phyloP scores from a whole-genome alignment of 805 yeast genomes.

The Teunomyces gatunensis region DNA sequence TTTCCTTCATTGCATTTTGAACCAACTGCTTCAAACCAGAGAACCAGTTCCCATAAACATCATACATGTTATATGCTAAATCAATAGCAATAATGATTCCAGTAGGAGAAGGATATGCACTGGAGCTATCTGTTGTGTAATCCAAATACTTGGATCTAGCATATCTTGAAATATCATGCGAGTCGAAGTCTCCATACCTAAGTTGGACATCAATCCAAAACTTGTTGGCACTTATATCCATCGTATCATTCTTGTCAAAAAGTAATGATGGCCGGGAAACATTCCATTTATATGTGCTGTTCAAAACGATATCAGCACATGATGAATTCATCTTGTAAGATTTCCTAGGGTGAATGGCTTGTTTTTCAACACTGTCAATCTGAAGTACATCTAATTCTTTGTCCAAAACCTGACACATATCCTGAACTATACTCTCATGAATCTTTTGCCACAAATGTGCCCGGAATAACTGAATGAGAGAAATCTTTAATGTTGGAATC shows the following conservation, averaged over 20 bases:
- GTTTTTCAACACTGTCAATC: slow-evolving; percentile 83
- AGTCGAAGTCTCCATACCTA: slow-evolving; percentile 95
- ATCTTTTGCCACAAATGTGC: slow-evolving; percentile 99
- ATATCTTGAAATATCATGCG: slow-evolving; percentile 93
- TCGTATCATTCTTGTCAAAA: slow-evolving; percentile 64
- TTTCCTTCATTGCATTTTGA: slow-evolving; percentile 88
- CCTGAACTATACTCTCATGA: slow-evolving; percentile 93
- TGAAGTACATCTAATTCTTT: slow-evolving; percentile 79
- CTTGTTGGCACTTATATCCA: slow-evolving; percentile 59
- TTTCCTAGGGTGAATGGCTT: slow-evolving; percentile 93
- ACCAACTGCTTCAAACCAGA: slow-evolving; percentile 88
- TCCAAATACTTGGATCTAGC: slow-evolving; percentile 91
- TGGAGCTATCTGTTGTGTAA: slow-evolving; percentile 82
- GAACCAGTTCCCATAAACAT: slow-evolving; percentile 97
- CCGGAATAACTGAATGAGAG: slow-evolving; percentile 91
- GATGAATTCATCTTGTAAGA: slow-evolving; percentile 97
- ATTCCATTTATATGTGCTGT: slow-evolving; percentile 77
- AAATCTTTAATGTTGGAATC: slow-evolving; percentile 93
- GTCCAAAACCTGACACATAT: slow-evolving; percentile 88
- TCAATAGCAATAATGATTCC: slow-evolving; percentile 91
- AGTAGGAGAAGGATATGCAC: slow-evolving; percentile 88
- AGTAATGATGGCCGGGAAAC: slow-evolving; percentile 79
- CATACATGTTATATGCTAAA: slow-evolving; percentile 92
- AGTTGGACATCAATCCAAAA: slow-evolving; percentile 95
- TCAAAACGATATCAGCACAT: slow-evolving; percentile 82